Base-by-base conservation (phyloP, 139 green algal species). In the Mesotaenium endlicherianum region DNA sequence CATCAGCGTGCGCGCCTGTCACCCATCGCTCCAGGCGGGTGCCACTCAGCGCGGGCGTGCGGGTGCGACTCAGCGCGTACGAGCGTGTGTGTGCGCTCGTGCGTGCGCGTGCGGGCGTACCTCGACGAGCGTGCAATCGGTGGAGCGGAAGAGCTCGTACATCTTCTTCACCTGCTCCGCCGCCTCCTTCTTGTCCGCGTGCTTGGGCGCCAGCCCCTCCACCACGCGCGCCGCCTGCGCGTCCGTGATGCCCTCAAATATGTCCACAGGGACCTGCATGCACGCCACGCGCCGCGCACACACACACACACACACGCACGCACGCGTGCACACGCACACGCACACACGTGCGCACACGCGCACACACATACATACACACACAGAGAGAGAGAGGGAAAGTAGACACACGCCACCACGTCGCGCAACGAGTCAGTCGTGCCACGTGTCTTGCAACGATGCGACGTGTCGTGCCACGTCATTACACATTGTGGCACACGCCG, bases 71-170 rank as follows among this genome's bases (percentile, higher is more conserved):
- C n/a, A n/a, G n/a, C n/a, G n/a, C n/a, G n/a, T n/a, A n/a, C n/a
- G n/a, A n/a, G n/a, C n/a, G n/a, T n/a, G n/a, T n/a, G n/a, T n/a
- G n/a, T n/a, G n/a, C n/a, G n/a, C n/a, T n/a, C n/a, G 43, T 59
- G 97, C 94, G 38, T 42, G 36, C 70, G 68, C 14, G 41, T 58
- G 70, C 26, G 8, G 14, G 42, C 44, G 39, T 36, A 88, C 82
- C 93, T 99, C 96, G 17, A 99, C 93, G 93, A 99, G 97, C 1
- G 96, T 99, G 91, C 94, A 98, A 91, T 99, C 96, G 44, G 83
- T 85, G 74, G 94, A 90, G 4, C 86, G 85, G 86, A 99, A 99
- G 69, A 97, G 76, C 6, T 95, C 81, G 91, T 98, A 99, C 71
- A 99, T 89, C 1, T 64, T 83, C 87, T 96, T 94, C 68, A 99